Base-by-base conservation (phyloP, 2,329 filamentous ascomycete species). In the Akanthomyces lecanii region DNA sequence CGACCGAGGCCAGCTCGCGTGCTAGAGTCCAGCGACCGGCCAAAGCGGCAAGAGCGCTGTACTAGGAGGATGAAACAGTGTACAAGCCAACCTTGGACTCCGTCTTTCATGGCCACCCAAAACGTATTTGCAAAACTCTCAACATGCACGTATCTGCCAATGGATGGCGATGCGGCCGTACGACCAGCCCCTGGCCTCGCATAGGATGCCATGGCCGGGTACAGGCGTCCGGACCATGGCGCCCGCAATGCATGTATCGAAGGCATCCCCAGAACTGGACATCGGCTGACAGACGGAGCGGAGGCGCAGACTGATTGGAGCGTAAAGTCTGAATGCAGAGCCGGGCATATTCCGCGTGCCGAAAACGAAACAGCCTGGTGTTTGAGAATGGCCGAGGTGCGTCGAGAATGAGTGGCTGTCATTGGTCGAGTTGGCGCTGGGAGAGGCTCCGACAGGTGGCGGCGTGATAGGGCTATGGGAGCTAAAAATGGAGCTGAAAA, bases 341-440 rank as follows among this genome's bases (percentile, higher is more conserved):
- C 25, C 33, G 33, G 33, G 33, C 23, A 50, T 50, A 18, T 30
- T 21, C 18, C 3, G 25, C n/a, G 6, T 52, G 47, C 38, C 57
- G 50, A 54, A 42, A 54, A 54, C 58, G 58, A 61, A 61, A 61
- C 58, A 52, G 38, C n/a, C 10, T 36, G 18, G 47, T 61, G 58
- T 61, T 54, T 61, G 28, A 51, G 48, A 54, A 61, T 54, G 58
- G 50, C 4, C 36, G 23, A 36, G 28, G 11, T 18, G 16, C 11
- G 47, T 11, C 18, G 21, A 23, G 25, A 45, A 53, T 47, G 58
- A n/a, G 28, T n/a, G 25, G 25, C 48, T 47, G 38, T 38, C 28
- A 61, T 61, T 61, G 58, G 58, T n/a, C 48, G 5, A 10, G 21
- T 47, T 53, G 30, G 58, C 58, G 48, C 58, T 51, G 18, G 25